Evolutionary conservation across 352 stramenopile species (phyloP), one percentile per base, ranked within the genome.

Genomic region (Phytophthora citrophthora): DNA sequence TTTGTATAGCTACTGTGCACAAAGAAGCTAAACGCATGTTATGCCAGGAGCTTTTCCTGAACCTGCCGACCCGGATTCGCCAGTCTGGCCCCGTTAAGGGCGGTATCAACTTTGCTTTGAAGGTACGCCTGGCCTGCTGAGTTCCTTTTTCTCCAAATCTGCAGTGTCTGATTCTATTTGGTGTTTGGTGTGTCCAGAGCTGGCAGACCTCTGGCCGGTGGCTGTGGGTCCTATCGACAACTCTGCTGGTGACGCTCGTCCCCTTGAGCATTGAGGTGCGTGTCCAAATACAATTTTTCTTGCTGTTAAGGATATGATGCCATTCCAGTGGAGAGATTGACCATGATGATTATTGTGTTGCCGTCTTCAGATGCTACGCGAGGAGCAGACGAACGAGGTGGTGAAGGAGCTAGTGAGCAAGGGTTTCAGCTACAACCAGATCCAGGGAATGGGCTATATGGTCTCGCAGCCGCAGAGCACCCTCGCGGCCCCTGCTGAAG

Each of bases 371-470:
- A 81, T 93, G 53, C 68, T 93, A 23, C 85, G 85, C 55, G 85
- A 93, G 67, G 85, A 93, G 62, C 85, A 93, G 70, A 91, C 85
- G 31, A 93, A 93, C 55, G 85, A 93, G 59, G 79, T 91, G 39
- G 85, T 91, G 39, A 93, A 92, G 74, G 85, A 93, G 56, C 66
- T 93, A 40, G 54, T 92, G 43, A 76, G 74, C 70, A 93, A 93
- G 74, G 87, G 87, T 13, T 95, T 93, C 66, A 89, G 69, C 49
- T 88, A 92, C 61, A 81, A 87, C 69, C 87, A 95, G 68, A 90
- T 95, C 55, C 83, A 92, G 50, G 72, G 72, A 61, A 95, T 95
- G 87, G 87, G 87, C 54, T 95, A 93, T 79, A 77, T 82, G 53
- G 75, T 92, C 40, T 68, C 80, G 50, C 77, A 82, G 59, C 81